phyloP scores from a whole-genome alignment of 2,329 filamentous ascomycete genomes.

The Fusarium staphyleae region DNA sequence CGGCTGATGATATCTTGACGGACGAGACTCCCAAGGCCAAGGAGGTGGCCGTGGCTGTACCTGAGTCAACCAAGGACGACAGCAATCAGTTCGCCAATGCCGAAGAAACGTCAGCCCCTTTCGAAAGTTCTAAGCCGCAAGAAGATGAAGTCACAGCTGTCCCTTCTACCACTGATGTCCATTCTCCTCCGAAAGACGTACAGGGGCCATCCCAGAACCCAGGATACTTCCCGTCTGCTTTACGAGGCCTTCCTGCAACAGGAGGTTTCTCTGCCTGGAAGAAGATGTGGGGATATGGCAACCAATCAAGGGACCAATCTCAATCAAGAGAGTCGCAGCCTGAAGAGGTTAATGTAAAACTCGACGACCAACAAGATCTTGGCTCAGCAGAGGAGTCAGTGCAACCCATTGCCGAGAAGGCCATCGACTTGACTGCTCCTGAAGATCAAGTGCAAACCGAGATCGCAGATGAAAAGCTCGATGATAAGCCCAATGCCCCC shows the following conservation, averaged over 20 bases:
- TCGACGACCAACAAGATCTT: not conserved
- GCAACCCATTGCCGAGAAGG: not conserved
- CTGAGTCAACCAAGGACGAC: not conserved
- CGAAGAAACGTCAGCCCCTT: constrained; percentile 2
- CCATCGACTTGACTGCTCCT: not conserved
- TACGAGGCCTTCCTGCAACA: constrained; percentile 28
- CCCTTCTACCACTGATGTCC: constrained; percentile 9
- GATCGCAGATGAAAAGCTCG: constrained; percentile 9
- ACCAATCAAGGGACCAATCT: constrained; percentile 5
- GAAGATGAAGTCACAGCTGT: constrained; percentile 20
- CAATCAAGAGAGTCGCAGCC: not conserved
- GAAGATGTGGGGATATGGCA: constrained; percentile 33
- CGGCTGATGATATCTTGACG: not conserved
- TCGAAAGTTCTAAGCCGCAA: constrained; percentile 5
- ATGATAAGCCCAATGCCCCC: constrained; percentile 6
- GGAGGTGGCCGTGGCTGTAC: not conserved
- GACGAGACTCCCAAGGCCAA: constrained; percentile 8
- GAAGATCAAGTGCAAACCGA: constrained; percentile 6
- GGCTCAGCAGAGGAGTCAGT: not conserved
- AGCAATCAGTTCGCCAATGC: constrained; percentile 1
- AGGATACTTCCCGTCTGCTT: constrained; percentile 35
- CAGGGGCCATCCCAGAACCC: constrained; percentile 23
- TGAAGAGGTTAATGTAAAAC: not conserved
- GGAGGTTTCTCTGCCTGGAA: constrained; percentile 29
- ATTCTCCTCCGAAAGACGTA: constrained; percentile 6